Conservation (phyloP, 106 monocot genomes). For the Dendrobium catenatum region DNA sequence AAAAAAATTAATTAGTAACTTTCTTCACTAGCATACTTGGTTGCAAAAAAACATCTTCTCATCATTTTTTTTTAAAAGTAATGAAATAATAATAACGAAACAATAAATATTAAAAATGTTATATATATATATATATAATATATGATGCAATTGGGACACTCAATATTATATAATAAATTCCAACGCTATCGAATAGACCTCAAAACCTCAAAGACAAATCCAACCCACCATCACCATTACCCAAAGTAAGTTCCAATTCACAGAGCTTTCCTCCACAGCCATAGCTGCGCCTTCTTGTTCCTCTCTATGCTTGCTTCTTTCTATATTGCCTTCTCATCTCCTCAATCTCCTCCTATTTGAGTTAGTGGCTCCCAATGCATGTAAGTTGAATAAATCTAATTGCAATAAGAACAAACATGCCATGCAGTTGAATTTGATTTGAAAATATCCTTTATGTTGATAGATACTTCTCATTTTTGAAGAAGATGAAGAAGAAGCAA, state of each 20-base stretch:
- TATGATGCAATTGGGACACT: too few relatives aligned
- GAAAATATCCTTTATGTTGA: neutral
- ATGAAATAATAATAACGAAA: too few relatives aligned
- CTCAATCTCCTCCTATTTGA: constrained; percentile 17
- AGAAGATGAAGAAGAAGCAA: neutral
- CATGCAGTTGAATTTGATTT: too few relatives aligned
- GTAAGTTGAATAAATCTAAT: constrained; percentile 1
- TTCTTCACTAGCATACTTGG: too few relatives aligned
- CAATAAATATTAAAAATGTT: too few relatives aligned
- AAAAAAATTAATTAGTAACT: too few relatives aligned
- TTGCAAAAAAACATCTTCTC: too few relatives aligned
- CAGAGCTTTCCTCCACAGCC: neutral
- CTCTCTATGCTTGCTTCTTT: neutral
- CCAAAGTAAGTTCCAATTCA: constrained; percentile 3
- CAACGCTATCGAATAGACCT: neutral
- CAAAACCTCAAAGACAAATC: neutral
- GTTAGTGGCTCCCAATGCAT: constrained; percentile 20
- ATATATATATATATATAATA: too few relatives aligned
- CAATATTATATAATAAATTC: too few relatives aligned
- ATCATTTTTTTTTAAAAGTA: too few relatives aligned
- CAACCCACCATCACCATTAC: neutral
- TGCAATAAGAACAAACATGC: constrained; percentile 15
- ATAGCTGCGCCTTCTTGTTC: neutral
- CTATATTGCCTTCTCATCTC: neutral
- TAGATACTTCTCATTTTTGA: neutral